Percentiles rank a stretch among this genome's conserved stretches.
These are phyloP conservation scores for Tagetes erecta DNA, from an alignment of 129 eudicot species.

Conservation along the genomic window DNA sequence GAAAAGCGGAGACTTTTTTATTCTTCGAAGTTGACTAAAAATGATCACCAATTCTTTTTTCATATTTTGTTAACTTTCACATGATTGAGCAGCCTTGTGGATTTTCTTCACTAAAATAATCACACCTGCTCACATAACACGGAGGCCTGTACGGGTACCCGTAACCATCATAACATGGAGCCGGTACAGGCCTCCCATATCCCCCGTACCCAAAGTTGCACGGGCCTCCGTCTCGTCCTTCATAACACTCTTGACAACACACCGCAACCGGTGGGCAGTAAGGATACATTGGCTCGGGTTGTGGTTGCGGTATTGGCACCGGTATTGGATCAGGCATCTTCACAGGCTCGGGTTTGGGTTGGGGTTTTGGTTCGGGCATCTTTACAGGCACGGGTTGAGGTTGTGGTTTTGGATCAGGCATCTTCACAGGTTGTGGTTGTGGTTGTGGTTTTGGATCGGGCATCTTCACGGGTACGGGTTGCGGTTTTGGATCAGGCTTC, in stretches of 20 bases:
- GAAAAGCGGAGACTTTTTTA: too few species aligned
- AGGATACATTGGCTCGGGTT: constrained; percentile 9
- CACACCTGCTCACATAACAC: constrained; percentile 41
- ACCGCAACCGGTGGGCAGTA: constrained; percentile 37
- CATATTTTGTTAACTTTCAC: constrained; percentile 29
- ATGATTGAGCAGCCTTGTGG: constrained; percentile 71
- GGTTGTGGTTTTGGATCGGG: constrained; percentile 15
- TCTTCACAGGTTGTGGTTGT: background rate
- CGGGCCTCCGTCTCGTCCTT: constrained; percentile 54
- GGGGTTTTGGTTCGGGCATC: too few species aligned
- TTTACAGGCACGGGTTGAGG: background rate
- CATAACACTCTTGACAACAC: constrained; percentile 54
- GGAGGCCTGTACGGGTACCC: constrained; percentile 30
- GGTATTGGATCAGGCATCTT: too few species aligned
- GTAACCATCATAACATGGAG: constrained; percentile 43
- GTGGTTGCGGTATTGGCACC: too few species aligned
- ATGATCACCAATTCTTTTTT: too few species aligned
- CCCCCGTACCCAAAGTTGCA: constrained; percentile 48
- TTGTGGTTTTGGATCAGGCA: background rate
- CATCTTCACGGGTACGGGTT: constrained; percentile 9
- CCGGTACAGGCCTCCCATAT: constrained; percentile 18
- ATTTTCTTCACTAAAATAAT: constrained; percentile 69
- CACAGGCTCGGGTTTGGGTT: too few species aligned
- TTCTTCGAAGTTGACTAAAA: too few species aligned
- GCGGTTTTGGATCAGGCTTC: constrained; percentile 16